Percentiles rank a stretch among this genome's conserved stretches.
These are phyloP conservation scores for Venturia aucupariae DNA, from an alignment of 2,329 filamentous ascomycete genomes.

Conservation along the genomic window DNA sequence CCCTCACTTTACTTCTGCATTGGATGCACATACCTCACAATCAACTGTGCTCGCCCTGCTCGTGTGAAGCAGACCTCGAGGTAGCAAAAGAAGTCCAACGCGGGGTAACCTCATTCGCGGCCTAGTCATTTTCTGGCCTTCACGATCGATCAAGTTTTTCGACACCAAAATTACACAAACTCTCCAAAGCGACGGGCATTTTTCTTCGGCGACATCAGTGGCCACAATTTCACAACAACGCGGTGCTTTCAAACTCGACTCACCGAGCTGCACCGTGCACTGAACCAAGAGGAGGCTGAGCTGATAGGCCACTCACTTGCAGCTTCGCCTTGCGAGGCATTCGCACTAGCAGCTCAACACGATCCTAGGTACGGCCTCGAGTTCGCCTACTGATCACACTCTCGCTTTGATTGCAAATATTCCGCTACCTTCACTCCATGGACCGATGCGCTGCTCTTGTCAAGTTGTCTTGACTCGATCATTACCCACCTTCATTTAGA, in stretches of 20 bases:
- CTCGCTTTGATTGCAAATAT: background rate
- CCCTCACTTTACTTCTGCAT: background rate
- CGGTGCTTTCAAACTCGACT: background rate
- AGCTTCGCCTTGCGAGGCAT: conserved; percentile 13
- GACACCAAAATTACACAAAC: background rate
- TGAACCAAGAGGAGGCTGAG: background rate
- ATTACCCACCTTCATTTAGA: background rate
- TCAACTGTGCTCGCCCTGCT: background rate
- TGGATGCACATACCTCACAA: background rate
- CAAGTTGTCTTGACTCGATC: background rate
- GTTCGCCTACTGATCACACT: background rate
- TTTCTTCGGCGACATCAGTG: background rate
- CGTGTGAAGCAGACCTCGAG: background rate
- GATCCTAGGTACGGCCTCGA: background rate
- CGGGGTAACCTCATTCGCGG: background rate
- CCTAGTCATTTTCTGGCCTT: background rate
- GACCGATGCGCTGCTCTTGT: background rate
- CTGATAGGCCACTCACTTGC: background rate
- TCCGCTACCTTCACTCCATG: background rate
- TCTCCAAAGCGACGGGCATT: background rate
- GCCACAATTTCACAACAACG: background rate
- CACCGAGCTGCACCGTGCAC: background rate
- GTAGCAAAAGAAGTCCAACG: background rate
- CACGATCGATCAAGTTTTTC: background rate
- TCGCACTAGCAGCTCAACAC: conserved; percentile 22